Conservation (phyloP, 2,329 filamentous ascomycete species). For the Talaromyces islandicus region DNA sequence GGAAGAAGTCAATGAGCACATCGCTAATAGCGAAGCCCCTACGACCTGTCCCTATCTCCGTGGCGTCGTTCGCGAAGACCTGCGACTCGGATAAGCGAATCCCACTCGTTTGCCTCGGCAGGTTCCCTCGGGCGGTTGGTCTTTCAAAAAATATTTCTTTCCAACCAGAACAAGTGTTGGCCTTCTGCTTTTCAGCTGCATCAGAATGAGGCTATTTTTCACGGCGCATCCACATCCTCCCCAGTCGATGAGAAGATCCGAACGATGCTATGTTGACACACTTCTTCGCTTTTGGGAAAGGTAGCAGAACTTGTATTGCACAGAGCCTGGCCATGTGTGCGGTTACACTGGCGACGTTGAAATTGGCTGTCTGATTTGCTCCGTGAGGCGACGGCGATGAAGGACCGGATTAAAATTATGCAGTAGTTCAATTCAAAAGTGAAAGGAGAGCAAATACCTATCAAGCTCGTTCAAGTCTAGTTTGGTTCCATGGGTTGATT, state of each 20-base stretch:
- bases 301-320: slow-evolving; percentile 45
- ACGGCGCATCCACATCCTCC: slow-evolving; percentile 39
- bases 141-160: slow-evolving; percentile 32
- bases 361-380: slow-evolving; percentile 40
- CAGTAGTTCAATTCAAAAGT: slow-evolving; percentile 55
- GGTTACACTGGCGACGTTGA: slow-evolving; percentile 37
- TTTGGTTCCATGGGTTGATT: too few relatives aligned
- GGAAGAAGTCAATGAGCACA: slow-evolving; percentile 25
- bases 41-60: slow-evolving; percentile 38
- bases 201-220: slow-evolving; percentile 39
- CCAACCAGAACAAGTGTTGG: slow-evolving; percentile 43
- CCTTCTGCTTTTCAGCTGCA: slow-evolving; percentile 43
- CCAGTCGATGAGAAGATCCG: slow-evolving; percentile 43
- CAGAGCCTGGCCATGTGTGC: slow-evolving; percentile 43
- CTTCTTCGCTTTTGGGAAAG: slow-evolving; percentile 47
- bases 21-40: slow-evolving; percentile 20
- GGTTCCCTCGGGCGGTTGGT: slow-evolving; percentile 37
- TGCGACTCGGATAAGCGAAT: slow-evolving; percentile 48
- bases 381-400: slow-evolving; percentile 35
- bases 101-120: slow-evolving; percentile 45
- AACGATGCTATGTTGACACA: slow-evolving; percentile 36
- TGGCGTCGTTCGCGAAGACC: slow-evolving; percentile 45
- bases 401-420: slow-evolving; percentile 43
- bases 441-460: slow-evolving; percentile 15
- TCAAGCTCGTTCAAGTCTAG: too few relatives aligned